Conservation (phyloP, 208 protist genomes). For the Leishmania tropica region DNA sequence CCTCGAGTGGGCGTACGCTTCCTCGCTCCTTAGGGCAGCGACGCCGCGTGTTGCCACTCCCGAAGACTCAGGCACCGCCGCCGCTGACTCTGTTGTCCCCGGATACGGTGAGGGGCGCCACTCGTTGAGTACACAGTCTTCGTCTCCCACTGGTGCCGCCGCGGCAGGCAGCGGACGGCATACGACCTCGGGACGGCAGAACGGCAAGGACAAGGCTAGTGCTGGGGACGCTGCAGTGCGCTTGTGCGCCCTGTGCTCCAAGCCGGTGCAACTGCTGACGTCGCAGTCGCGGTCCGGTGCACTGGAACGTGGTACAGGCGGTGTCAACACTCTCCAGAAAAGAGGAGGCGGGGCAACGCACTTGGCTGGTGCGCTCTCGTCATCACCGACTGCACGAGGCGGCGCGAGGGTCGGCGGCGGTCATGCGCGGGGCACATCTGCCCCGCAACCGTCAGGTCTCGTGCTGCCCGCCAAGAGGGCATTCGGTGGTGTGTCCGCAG, state of each 20-base stretch:
- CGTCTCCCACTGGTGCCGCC: neutral
- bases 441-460: neutral
- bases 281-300: neutral
- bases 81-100: neutral
- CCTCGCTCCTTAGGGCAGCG: conserved; percentile 34
- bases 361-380: neutral
- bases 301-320: neutral
- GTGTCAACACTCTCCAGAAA: neutral
- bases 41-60: neutral
- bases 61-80: neutral
- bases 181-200: neutral
- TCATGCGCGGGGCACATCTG: neutral
- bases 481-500: neutral
- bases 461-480: neutral
- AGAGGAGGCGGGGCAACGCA: neutral
- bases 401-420: neutral
- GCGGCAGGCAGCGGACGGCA: neutral
- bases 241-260: conserved; percentile 42
- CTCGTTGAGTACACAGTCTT: neutral
- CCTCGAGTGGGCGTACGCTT: conserved; percentile 72
- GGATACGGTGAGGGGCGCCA: neutral
- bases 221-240: neutral
- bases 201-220: neutral
- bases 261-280: conserved; percentile 25
- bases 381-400: neutral